Conservation (phyloP, 2,329 filamentous ascomycete genomes). For the Diaporthe sp. region DNA sequence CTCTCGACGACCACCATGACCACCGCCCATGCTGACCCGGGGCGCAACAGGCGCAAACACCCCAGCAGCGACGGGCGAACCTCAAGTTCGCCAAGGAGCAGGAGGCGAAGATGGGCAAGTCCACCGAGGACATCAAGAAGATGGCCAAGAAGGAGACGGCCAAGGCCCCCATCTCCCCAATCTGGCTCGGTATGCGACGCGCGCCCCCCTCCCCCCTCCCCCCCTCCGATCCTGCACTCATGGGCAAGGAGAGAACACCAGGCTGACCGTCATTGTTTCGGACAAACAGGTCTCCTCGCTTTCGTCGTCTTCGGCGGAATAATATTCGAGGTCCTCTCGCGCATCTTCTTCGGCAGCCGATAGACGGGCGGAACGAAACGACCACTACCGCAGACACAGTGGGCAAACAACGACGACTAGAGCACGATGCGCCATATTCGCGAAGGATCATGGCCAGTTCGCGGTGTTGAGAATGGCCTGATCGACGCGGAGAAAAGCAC, state of each 20-base stretch:
- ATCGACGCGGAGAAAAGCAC: background rate
- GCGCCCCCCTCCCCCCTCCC: background rate
- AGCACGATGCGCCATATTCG: background rate
- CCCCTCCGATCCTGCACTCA: too few relatives aligned
- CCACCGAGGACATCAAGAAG: constrained; percentile 75
- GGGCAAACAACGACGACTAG: background rate
- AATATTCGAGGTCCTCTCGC: constrained; percentile 69
- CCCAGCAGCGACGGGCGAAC: constrained; percentile 85
- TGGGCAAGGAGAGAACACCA: background rate
- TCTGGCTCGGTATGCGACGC: constrained; percentile 72
- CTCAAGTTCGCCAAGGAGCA: constrained; percentile 82
- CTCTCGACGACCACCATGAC: background rate
- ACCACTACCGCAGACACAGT: background rate
- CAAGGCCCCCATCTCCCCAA: constrained; percentile 74
- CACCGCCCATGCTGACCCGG: background rate
- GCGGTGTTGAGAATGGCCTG: background rate
- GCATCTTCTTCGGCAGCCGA: constrained; percentile 60
- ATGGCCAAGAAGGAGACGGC: constrained; percentile 68
- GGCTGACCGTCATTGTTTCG: constrained; percentile 28
- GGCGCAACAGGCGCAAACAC: constrained; percentile 79
- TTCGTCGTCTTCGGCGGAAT: constrained; percentile 75
- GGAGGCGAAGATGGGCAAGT: constrained; percentile 81
- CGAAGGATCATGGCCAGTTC: background rate
- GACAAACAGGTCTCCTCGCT: constrained; percentile 63
- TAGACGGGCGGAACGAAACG: constrained; percentile 15